Evolutionary conservation across 1,139 yeast species (phyloP).

Genomic region (Taphrina wiesneri): DNA sequence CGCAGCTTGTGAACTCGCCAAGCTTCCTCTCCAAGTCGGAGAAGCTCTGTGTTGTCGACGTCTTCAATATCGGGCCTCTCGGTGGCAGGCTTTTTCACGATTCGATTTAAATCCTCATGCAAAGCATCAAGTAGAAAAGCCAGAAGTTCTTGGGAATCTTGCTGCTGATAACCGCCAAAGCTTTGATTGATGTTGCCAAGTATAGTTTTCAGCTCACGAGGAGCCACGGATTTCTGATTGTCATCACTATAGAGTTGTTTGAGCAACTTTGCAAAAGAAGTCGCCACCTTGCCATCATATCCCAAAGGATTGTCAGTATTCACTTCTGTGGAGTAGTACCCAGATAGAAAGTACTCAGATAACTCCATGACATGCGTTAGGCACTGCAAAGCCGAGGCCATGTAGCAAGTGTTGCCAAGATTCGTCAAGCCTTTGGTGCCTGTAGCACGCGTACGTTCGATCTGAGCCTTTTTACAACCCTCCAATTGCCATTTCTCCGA

Average conservation of each 20-base stretch:
- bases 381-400: slow-evolving; percentile 96
- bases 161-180: slow-evolving; percentile 88
- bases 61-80: slow-evolving; percentile 81
- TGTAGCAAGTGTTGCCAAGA: slow-evolving; percentile 91
- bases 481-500: slow-evolving; percentile 26
- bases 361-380: slow-evolving; percentile 83
- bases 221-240: slow-evolving; percentile 49
- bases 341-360: slow-evolving; percentile 66
- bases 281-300: slow-evolving; percentile 75
- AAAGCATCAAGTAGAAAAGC: slow-evolving; percentile 88
- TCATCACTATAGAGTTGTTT: slow-evolving; percentile 57
- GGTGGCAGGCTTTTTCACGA: slow-evolving; percentile 75
- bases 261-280: slow-evolving; percentile 66
- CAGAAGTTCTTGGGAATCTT: slow-evolving; percentile 91
- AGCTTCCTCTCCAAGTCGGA: slow-evolving; percentile 65
- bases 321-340: slow-evolving; percentile 64
- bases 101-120: slow-evolving; percentile 89
- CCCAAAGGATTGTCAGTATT: slow-evolving; percentile 83
- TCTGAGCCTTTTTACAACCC: slow-evolving; percentile 17
- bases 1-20: slow-evolving; percentile 80
- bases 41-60: slow-evolving; percentile 55
- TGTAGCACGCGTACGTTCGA: slow-evolving; percentile 1
- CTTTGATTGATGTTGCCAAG: slow-evolving; percentile 77
- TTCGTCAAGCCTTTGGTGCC: slow-evolving; percentile 62
- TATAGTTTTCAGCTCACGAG: slow-evolving; percentile 74